Evolutionary conservation across 169 alveolate genomes (phyloP).

Genomic region (Cryptosporidium ubiquitum): DNA sequence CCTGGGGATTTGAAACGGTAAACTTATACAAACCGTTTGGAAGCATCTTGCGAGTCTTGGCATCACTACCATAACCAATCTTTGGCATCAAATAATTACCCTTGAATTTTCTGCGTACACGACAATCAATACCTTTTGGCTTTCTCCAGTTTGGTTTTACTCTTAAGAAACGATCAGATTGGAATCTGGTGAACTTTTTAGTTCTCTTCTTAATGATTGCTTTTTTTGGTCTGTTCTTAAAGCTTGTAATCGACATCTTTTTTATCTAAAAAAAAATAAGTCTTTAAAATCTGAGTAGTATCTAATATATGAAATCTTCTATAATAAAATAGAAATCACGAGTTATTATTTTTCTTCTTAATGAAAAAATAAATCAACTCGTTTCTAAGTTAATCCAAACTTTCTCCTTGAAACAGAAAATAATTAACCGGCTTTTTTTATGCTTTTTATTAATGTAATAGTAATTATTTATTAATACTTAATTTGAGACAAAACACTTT

Average conservation of each 20-base stretch:
- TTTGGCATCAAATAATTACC: slow-evolving; percentile 94
- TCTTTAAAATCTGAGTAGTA: neutral
- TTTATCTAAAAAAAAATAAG: neutral
- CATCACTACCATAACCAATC: slow-evolving; percentile 96
- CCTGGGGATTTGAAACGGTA: slow-evolving; percentile 89
- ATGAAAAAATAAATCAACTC: neutral
- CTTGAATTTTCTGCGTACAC: slow-evolving; percentile 95
- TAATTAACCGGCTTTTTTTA: slow-evolving; percentile 3
- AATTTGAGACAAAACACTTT: neutral
- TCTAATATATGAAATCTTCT: neutral
- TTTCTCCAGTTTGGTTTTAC: slow-evolving; percentile 96
- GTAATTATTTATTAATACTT: neutral
- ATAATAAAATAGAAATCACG: neutral
- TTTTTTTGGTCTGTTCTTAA: slow-evolving; percentile 76
- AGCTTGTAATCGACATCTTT: slow-evolving; percentile 17
- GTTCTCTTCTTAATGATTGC: slow-evolving; percentile 93
- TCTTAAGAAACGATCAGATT: slow-evolving; percentile 93
- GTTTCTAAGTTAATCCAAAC: neutral
- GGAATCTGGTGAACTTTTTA: slow-evolving; percentile 93
- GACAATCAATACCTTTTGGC: slow-evolving; percentile 97
- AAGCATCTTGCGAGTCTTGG: slow-evolving; percentile 91
- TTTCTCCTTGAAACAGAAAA: neutral
- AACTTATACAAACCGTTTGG: slow-evolving; percentile 94
- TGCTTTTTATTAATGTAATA: neutral
- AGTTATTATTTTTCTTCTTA: neutral